Percentiles rank a stretch among this genome's conserved stretches.
Evolutionary conservation across 1,284 basidiomycete genomes (phyloP).

Genomic region (Marasmius oreades): DNA sequence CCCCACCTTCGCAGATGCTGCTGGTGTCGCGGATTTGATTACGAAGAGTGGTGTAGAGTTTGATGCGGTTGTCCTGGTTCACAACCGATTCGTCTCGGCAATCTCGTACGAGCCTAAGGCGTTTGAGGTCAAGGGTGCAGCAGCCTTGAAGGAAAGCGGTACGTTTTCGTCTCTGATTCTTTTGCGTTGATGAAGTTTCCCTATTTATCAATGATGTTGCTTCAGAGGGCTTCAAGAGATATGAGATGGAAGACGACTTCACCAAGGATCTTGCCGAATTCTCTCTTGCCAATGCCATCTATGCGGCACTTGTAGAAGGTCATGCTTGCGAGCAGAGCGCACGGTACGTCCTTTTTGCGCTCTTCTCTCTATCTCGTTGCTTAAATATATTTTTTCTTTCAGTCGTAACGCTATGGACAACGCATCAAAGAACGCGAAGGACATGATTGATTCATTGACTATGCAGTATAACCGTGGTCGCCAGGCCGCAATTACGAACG

Average conservation of each 20-base stretch:
- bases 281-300: conserved; percentile 95
- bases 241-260: conserved; percentile 95
- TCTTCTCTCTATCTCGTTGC: conserved; percentile 3
- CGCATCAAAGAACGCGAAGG: conserved; percentile 96
- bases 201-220: not conserved
- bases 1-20: conserved; percentile 95
- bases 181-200: not conserved
- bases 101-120: conserved; percentile 86
- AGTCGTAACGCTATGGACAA: conserved; percentile 99
- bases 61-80: conserved; percentile 86
- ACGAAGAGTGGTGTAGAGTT: conserved; percentile 83
- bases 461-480: conserved; percentile 99
- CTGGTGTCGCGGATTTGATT: conserved; percentile 92
- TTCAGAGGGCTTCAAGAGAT: conserved; percentile 81
- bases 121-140: conserved; percentile 80
- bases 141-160: conserved; percentile 77
- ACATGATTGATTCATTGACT: conserved; percentile 85
- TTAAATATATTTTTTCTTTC: conserved; percentile 13
- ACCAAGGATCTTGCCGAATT: conserved; percentile 96
- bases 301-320: conserved; percentile 90
- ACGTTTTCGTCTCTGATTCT: conserved; percentile 27
- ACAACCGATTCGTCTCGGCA: conserved; percentile 96
- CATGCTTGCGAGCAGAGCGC: conserved; percentile 95
- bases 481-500: conserved; percentile 97
- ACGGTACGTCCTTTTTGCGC: conserved; percentile 45